phyloP scores from a whole-genome alignment of 768 basidiomycete species.

The Cyclocybe cylindracea region DNA sequence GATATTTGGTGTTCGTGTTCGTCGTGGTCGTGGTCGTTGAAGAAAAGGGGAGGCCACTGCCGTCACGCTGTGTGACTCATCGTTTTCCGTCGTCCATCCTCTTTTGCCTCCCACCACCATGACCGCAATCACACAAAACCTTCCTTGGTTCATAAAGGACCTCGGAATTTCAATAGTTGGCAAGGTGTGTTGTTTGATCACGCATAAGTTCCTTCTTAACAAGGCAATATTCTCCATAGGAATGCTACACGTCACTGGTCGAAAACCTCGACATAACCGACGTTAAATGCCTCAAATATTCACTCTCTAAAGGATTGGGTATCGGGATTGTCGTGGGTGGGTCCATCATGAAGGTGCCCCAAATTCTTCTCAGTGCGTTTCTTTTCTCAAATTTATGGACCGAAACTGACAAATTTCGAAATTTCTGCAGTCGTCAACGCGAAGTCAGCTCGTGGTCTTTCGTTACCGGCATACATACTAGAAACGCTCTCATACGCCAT shows the following conservation, averaged over 20 bases:
- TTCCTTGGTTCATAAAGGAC: conserved; percentile 86
- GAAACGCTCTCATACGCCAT: conserved; percentile 93
- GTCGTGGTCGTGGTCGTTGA: not conserved
- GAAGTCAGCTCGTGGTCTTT: conserved; percentile 83
- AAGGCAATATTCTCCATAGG: conserved; percentile 40
- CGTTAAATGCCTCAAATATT: conserved; percentile 85
- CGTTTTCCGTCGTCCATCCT: no score
- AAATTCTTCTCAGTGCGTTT: conserved; percentile 78
- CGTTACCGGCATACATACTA: conserved; percentile 82
- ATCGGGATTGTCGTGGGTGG: conserved; percentile 92
- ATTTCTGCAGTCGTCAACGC: conserved; percentile 59
- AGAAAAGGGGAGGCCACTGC: no score
- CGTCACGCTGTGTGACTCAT: no score
- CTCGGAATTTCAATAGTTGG: conserved; percentile 83
- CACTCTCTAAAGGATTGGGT: conserved; percentile 90
- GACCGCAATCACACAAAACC: conserved; percentile 77
- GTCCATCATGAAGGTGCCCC: conserved; percentile 95
- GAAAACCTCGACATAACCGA: conserved; percentile 81
- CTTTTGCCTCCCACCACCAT: conserved; percentile 35
- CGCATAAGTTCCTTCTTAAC: not conserved
- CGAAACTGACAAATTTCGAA: conserved; percentile 3
- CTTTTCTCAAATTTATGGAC: not conserved
- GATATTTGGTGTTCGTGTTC: not conserved
- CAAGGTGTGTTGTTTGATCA: conserved; percentile 46
- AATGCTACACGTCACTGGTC: conserved; percentile 89